These are phyloP conservation scores for Arxiozyma bovina DNA, from an alignment of 1,139 yeast genomes.

Conservation along the genomic window DNA sequence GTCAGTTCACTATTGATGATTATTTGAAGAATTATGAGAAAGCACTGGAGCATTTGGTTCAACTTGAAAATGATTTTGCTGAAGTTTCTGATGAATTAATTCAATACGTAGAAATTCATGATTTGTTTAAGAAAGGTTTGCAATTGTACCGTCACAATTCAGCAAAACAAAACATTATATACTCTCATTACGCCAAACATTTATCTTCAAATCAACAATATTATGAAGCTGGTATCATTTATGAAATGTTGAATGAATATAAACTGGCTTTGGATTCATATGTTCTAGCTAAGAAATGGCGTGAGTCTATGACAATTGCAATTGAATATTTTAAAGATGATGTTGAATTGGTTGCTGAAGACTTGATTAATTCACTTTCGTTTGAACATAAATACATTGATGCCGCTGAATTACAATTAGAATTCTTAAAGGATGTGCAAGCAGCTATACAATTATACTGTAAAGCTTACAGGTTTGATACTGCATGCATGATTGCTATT, in stretches of 20 bases:
- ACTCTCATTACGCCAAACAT: slow-evolving; percentile 53
- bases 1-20: slow-evolving; percentile 72
- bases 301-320: slow-evolving; percentile 65
- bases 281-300: slow-evolving; percentile 68
- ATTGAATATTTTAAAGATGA: slow-evolving; percentile 34
- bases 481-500: slow-evolving; percentile 61
- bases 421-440: slow-evolving; percentile 51
- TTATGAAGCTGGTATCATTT: slow-evolving; percentile 67
- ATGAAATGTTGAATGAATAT: slow-evolving; percentile 54
- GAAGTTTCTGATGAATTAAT: slow-evolving; percentile 51
- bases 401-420: slow-evolving; percentile 71
- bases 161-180: slow-evolving; percentile 46
- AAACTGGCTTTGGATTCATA: slow-evolving; percentile 63
- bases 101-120: slow-evolving; percentile 63
- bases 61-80: slow-evolving; percentile 36
- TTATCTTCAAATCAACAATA: slow-evolving; percentile 49
- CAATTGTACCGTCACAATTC: slow-evolving; percentile 50
- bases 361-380: slow-evolving; percentile 48
- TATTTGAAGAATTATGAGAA: slow-evolving; percentile 55
- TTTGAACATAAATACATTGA: slow-evolving; percentile 70
- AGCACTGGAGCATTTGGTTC: slow-evolving; percentile 61
- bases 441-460: slow-evolving; percentile 63
- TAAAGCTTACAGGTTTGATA: slow-evolving; percentile 65
- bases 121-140: slow-evolving; percentile 64
- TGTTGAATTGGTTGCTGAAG: slow-evolving; percentile 43